phyloP scores from a whole-genome alignment of 768 basidiomycete species.

The Galerina sulciceps region DNA sequence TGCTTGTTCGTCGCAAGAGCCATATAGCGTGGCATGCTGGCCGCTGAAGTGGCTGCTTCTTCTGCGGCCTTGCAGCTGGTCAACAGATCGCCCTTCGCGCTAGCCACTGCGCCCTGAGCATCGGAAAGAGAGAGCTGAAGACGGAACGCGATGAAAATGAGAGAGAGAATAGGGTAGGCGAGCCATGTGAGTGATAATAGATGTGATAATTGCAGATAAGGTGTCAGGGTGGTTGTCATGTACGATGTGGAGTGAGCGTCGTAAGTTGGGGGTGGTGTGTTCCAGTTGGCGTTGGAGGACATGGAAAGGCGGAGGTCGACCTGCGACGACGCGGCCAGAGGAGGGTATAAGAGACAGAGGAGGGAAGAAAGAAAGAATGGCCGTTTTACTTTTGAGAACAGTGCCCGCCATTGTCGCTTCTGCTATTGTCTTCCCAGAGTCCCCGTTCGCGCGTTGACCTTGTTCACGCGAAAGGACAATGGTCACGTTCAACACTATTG shows the following conservation, averaged over 20 bases:
- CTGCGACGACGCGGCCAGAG: constrained; percentile 42
- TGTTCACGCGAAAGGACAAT: constrained; percentile 6
- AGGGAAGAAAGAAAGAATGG: background rate
- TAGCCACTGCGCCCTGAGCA: constrained; percentile 67
- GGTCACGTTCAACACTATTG: constrained; percentile 4
- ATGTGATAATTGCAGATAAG: constrained; percentile 84
- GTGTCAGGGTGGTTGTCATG: constrained; percentile 54
- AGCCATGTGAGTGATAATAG: constrained; percentile 89
- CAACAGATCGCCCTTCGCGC: constrained; percentile 76
- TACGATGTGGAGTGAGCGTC: constrained; percentile 47
- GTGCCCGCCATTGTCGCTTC: constrained; percentile 8
- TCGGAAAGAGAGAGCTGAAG: constrained; percentile 74
- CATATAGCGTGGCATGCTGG: constrained; percentile 88
- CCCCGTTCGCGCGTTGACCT: too few relatives aligned
- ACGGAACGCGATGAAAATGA: constrained; percentile 86
- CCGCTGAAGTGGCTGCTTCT: constrained; percentile 76
- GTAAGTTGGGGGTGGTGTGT: constrained; percentile 60
- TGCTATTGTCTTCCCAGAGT: constrained; percentile 11
- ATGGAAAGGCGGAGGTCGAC: constrained; percentile 44
- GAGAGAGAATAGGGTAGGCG: constrained; percentile 87
- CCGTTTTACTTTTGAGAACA: constrained; percentile 9
- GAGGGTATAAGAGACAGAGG: constrained; percentile 27
- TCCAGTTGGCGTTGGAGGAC: constrained; percentile 26
- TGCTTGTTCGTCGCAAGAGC: constrained; percentile 84
- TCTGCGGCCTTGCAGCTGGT: constrained; percentile 88